Conservation (phyloP, 2,329 filamentous ascomycete species). For the Ceratocystis alfenasii region DNA sequence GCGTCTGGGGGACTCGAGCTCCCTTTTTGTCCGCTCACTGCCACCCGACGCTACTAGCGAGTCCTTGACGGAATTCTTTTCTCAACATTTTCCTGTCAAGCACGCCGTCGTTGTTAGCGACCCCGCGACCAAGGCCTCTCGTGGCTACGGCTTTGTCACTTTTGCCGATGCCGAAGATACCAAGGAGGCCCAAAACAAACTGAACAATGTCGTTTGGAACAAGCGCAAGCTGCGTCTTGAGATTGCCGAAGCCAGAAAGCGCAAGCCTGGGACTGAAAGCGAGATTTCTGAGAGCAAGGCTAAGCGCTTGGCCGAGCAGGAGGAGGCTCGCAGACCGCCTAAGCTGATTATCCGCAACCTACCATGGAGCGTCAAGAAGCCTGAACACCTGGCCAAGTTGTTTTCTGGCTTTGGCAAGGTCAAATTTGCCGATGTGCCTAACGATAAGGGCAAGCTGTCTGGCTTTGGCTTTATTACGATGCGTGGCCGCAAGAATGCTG, state of each 20-base stretch:
- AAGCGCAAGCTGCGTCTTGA: slow-evolving; percentile 78
- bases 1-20: slow-evolving; percentile 49
- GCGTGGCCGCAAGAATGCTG: slow-evolving; percentile 77
- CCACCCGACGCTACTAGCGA: slow-evolving; percentile 69
- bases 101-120: slow-evolving; percentile 90
- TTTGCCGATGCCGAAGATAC: slow-evolving; percentile 92
- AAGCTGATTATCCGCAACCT: slow-evolving; percentile 85
- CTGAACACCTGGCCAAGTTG: slow-evolving; percentile 64
- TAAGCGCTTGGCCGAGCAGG: slow-evolving; percentile 44
- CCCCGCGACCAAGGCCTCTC: slow-evolving; percentile 70
- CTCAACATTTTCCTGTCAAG: slow-evolving; percentile 86
- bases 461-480: slow-evolving; percentile 92
- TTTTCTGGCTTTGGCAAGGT: slow-evolving; percentile 88
- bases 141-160: slow-evolving; percentile 93
- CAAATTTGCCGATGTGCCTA: slow-evolving; percentile 74
- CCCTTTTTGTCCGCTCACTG: slow-evolving; percentile 84
- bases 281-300: slow-evolving; percentile 36
- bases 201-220: slow-evolving; percentile 65
- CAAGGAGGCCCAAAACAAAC: slow-evolving; percentile 62
- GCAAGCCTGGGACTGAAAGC: slow-evolving; percentile 36
- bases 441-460: slow-evolving; percentile 59
- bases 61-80: slow-evolving; percentile 76
- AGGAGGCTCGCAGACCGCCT: slow-evolving; percentile 48
- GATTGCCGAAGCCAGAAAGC: slow-evolving; percentile 71
- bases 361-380: slow-evolving; percentile 86